Conservation (phyloP, 2,329 filamentous ascomycete genomes). For the Coccinonectria pachysandricola region DNA sequence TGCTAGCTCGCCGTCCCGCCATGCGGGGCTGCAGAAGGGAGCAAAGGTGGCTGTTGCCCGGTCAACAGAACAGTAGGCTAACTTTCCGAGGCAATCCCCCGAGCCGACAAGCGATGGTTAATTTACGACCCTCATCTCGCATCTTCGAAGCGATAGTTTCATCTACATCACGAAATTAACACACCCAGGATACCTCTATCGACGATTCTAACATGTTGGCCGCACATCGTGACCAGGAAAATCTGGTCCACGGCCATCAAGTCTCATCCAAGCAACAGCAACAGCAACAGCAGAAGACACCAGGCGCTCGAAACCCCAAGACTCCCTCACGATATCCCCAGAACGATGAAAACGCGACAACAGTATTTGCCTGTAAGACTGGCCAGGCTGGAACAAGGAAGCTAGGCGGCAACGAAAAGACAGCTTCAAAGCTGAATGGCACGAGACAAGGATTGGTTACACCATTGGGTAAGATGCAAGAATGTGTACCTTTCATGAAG, state of each 20-base stretch:
- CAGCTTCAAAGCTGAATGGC: slow-evolving; percentile 35
- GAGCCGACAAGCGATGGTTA: slow-evolving; percentile 1
- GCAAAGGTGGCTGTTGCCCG: slow-evolving; percentile 16
- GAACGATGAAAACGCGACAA: slow-evolving; percentile 70
- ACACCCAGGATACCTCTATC: slow-evolving; percentile 5
- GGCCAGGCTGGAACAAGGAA: slow-evolving; percentile 46
- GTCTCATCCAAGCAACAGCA: slow-evolving; percentile 61
- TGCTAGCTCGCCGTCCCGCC: slow-evolving; percentile 9
- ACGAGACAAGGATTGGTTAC: slow-evolving; percentile 57
- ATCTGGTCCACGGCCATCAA: slow-evolving; percentile 67
- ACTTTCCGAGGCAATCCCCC: slow-evolving; percentile 1
- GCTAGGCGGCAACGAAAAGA: slow-evolving; percentile 38
- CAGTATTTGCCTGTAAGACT: slow-evolving; percentile 27
- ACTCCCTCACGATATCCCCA: slow-evolving; percentile 69
- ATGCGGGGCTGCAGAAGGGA: slow-evolving; percentile 2
- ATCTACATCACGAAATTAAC: slow-evolving; percentile 1
- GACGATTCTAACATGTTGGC: slow-evolving; percentile 72
- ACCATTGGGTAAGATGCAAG: slow-evolving; percentile 58
- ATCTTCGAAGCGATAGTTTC: too few species aligned
- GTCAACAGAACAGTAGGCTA: slow-evolving; percentile 16
- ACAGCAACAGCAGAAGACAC: slow-evolving; percentile 82
- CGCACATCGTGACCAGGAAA: slow-evolving; percentile 76
- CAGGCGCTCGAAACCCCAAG: slow-evolving; percentile 64
- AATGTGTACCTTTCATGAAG: background rate
- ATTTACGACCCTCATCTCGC: slow-evolving; percentile 4